Base-by-base conservation (phyloP, 257 asterid genomes). In the Eucommia ulmoides region DNA sequence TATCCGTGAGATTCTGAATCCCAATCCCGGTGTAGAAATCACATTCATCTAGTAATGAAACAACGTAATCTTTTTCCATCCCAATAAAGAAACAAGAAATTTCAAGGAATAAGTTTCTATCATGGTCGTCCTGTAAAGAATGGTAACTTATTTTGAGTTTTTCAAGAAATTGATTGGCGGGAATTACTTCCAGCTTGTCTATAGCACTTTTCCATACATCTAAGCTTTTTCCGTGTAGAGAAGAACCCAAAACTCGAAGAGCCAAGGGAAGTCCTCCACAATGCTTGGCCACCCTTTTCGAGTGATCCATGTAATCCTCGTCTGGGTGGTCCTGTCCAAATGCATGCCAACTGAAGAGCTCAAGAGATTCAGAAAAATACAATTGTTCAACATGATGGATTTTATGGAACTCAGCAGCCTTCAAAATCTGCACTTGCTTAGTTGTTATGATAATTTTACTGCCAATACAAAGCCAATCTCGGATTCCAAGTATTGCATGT, bases 381-480 rank as follows among this genome's bases (percentile, higher is more conserved):
- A 42, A n/a, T 42, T 42, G 10, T 16, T 42, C 21, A 16, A 16
- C 20, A 10, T 16, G 10, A 16, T 42, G 15, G 8, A 29, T 12
- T 29, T 12, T 29, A 29, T 29, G 8, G 7, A 29, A 7, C 38
- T 5, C 8, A 29, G 12, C 12, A 5, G 38, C 8, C 38, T 29
- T 5, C 8, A 7, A 29, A 29, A 12, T 29, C 38, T 29, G 7
- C 12, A 5, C 38, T 29, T n/a, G n/a, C 38, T 12, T 29, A 5
- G 38, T 29, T 29, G 38, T 29, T 29, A 29, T 29, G 38, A 29
- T 29, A 12, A 29, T 29, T 29, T 12, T 29, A 29, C 38, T 29
- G 7, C 38, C 74, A 54, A 46, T 56, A 46, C 22, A 54, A 54
- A 68, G 49, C 70, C 38, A 53, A 22, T 63, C 51, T 45, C 50